phyloP scores from a whole-genome alignment of 768 basidiomycete genomes.

The Pulveroboletus sp. region DNA sequence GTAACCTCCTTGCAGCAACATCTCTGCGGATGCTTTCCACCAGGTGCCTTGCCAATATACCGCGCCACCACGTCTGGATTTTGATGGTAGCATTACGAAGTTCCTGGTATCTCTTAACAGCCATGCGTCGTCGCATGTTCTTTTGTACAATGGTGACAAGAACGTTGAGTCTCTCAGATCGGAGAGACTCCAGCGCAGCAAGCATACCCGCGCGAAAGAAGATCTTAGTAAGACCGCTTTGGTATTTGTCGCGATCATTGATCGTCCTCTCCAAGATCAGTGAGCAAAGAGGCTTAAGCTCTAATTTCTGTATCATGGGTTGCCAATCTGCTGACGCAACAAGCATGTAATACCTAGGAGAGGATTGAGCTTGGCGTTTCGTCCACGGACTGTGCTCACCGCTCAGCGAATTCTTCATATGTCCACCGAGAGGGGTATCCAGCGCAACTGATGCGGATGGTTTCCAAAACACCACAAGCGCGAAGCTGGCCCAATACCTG shows the following conservation, averaged over 20 bases:
- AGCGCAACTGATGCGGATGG: conserved; percentile 97
- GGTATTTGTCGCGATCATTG: conserved; percentile 93
- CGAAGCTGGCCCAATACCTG: conserved; percentile 93
- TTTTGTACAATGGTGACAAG: conserved; percentile 97
- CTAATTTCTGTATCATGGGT: conserved; percentile 76
- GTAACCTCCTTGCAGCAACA: conserved; percentile 71
- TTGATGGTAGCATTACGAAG: conserved; percentile 72
- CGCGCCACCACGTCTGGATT: conserved; percentile 94
- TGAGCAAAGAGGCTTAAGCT: conserved; percentile 76
- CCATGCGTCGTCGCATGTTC: conserved; percentile 88
- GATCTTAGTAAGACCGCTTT: conserved; percentile 95
- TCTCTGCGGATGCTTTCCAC: conserved; percentile 70
- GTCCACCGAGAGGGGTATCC: conserved; percentile 98
- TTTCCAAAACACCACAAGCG: conserved; percentile 98
- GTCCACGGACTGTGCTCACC: conserved; percentile 48
- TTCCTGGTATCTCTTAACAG: conserved; percentile 70
- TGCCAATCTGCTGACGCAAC: conserved; percentile 84
- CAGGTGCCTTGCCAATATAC: conserved; percentile 69
- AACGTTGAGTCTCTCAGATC: conserved; percentile 81
- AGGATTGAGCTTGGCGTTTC: conserved; percentile 17
- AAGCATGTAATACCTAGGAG: conserved; percentile 90
- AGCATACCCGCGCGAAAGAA: conserved; percentile 99
- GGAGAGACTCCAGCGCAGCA: conserved; percentile 87
- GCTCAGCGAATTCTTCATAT: conserved; percentile 96
- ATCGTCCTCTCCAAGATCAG: conserved; percentile 83